A percentile compares a stretch with the other conserved stretches of the same genome.
Conservation (phyloP, 2,329 filamentous ascomycete genomes). For the Neofusicoccum parvum region DNA sequence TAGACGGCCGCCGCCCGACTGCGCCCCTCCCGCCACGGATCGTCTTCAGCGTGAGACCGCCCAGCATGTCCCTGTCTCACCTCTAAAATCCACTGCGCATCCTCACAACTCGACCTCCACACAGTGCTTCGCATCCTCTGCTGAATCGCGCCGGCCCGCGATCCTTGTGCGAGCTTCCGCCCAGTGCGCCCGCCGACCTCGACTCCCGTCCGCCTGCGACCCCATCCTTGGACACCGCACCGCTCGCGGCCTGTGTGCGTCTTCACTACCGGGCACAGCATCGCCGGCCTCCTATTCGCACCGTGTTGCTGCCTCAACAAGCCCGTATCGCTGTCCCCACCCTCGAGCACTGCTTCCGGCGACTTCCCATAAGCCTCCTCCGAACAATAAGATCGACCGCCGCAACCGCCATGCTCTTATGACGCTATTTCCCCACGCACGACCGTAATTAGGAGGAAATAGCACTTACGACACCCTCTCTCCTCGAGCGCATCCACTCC, state of each 20-base stretch:
- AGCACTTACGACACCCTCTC: slow-evolving; percentile 7
- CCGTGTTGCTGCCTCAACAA: neutral
- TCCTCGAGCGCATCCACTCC: neutral
- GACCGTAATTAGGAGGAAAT: slow-evolving; percentile 14
- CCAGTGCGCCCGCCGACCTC: neutral
- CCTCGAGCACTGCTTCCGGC: neutral
- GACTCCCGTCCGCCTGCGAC: neutral
- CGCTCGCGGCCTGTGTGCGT: neutral
- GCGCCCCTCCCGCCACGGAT: neutral
- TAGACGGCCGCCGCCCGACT: slow-evolving; percentile 1
- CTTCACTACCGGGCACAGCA: neutral
- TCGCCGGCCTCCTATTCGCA: slow-evolving; percentile 11
- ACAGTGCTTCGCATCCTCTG: neutral
- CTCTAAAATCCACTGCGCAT: slow-evolving; percentile 13
- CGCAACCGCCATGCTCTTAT: slow-evolving; percentile 19
- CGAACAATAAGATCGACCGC: slow-evolving; percentile 10
- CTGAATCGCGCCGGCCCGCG: slow-evolving; percentile 20
- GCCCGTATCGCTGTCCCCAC: neutral
- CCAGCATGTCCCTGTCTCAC: slow-evolving; percentile 19
- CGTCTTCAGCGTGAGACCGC: slow-evolving; percentile 12
- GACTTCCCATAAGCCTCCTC: neutral
- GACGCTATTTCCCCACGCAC: slow-evolving; percentile 11
- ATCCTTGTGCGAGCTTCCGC: slow-evolving; percentile 17
- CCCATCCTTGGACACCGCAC: slow-evolving; percentile 2
- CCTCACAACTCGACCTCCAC: slow-evolving; percentile 12